A percentile compares a stretch with the other conserved stretches of the same genome.
Evolutionary conservation across 2,329 filamentous ascomycete species (phyloP).

Genomic region (Sporothrix inflata): DNA sequence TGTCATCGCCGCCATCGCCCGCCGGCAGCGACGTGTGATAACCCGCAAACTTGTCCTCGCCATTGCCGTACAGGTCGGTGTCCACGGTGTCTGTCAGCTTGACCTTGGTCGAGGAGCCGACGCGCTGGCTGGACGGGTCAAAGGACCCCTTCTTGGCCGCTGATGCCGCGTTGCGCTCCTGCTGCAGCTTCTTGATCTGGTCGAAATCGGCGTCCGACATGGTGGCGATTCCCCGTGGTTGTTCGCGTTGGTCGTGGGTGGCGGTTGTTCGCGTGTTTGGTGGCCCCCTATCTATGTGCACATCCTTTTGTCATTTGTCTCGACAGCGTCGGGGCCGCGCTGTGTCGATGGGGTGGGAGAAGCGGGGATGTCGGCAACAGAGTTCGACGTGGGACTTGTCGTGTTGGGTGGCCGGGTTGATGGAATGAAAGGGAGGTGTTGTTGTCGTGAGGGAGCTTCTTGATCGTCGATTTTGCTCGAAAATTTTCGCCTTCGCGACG

Average conservation of each 20-base stretch:
- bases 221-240: slow-evolving; percentile 38
- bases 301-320: slow-evolving; percentile 28
- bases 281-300: slow-evolving; percentile 16
- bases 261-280: background rate
- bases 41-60: slow-evolving; percentile 79
- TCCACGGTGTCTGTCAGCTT: slow-evolving; percentile 90
- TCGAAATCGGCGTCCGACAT: slow-evolving; percentile 86
- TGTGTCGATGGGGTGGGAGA: slow-evolving; percentile 4
- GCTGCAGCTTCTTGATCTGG: slow-evolving; percentile 82
- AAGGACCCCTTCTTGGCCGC: slow-evolving; percentile 75
- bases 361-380: too few relatives aligned
- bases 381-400: background rate
- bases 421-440: background rate
- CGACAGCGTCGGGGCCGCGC: slow-evolving; percentile 26
- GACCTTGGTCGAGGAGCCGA: slow-evolving; percentile 83
- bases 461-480: slow-evolving; percentile 19
- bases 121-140: slow-evolving; percentile 78
- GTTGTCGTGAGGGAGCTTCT: slow-evolving; percentile 5
- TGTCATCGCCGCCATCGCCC: slow-evolving; percentile 60
- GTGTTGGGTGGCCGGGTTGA: background rate
- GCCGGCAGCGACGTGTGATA: slow-evolving; percentile 89
- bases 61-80: slow-evolving; percentile 78
- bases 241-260: background rate
- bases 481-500: slow-evolving; percentile 29
- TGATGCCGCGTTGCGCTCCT: slow-evolving; percentile 84